Evolutionary conservation across 768 basidiomycete species (phyloP), one percentile per base, ranked within the genome.

Genomic region (Calocera cornea): DNA sequence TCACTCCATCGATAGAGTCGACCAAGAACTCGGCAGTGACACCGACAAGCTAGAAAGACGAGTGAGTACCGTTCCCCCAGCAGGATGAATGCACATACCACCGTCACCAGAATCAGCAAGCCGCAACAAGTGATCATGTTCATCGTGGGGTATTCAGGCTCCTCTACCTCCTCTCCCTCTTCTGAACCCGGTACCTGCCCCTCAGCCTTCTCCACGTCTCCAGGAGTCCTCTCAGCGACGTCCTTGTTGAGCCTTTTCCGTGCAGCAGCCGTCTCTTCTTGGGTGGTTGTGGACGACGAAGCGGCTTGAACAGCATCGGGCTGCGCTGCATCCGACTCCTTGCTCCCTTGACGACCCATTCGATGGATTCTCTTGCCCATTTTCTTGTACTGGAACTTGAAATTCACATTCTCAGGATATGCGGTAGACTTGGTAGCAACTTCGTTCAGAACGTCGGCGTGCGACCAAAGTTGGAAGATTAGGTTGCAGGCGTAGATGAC

Each of bases 1-100:
- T 88, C 40, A 97, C 73, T 14, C 90, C 90, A 69, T 83, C 78
- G 70, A 97, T 95, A 2, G 90, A 90, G 72, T 83, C 85, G 2
- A 97, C 91, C 2, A 97, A 82, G 77, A 75, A 80, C 71, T 81
- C 87, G 11, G 87, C 87, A 5, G 82, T 86, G 67, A 88, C 74
- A 12, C 85, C 81, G 27, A 83, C 85, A 3, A 85, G 70, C 81
- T 83, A 54, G n/a, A 49, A 47, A 40, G 34, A 31, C 8, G 31
- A 34, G 24, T 63, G 34, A 68, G 40, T 11, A 60, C 34, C 47
- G 64, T 14, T 19, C 2, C 34, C 33, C 49, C 34, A 24, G 31
- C 41, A 27, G 44, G 24, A 29, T 64, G 19, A n/a, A 31, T 41
- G 29, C 16, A 78, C 84, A 73, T 72, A 89, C 88, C 33, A 83